A percentile compares a stretch with the other conserved stretches of the same genome.
Evolutionary conservation across 2,329 filamentous ascomycete genomes (phyloP).

Genomic region (Sporothrix globosa): DNA sequence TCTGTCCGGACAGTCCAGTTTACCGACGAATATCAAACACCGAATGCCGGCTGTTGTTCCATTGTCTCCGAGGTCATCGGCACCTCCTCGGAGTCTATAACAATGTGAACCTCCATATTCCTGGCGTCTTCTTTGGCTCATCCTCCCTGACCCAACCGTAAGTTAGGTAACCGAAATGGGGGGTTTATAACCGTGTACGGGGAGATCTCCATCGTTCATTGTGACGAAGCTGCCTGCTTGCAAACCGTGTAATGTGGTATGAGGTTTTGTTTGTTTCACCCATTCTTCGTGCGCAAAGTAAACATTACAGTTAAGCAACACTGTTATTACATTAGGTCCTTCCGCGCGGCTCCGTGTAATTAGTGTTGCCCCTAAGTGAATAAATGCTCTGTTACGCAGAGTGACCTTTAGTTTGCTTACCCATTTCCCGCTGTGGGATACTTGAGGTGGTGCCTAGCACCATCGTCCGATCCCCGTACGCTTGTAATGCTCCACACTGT

Average conservation of each 20-base stretch:
- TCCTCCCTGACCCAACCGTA: background rate
- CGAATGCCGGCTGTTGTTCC: slow-evolving; percentile 58
- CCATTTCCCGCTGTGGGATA: background rate
- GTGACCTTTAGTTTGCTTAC: background rate
- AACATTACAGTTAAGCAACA: background rate
- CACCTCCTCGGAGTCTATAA: slow-evolving; percentile 57
- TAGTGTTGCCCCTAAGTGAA: background rate
- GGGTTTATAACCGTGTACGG: background rate
- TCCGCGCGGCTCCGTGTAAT: background rate
- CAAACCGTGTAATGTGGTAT: background rate
- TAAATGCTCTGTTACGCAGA: background rate
- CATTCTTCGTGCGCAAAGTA: background rate
- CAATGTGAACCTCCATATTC: background rate
- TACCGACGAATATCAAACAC: slow-evolving; percentile 62
- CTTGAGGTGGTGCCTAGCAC: background rate
- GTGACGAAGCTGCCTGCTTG: background rate
- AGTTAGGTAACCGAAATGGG: background rate
- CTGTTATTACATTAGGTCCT: background rate
- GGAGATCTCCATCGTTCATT: too few relatives aligned
- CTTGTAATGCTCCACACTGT: background rate
- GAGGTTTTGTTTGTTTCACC: background rate
- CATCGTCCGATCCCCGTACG: background rate
- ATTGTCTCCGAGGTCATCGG: slow-evolving; percentile 70
- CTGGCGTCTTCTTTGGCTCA: background rate
- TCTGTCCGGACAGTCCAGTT: slow-evolving; percentile 63